Base-by-base conservation (phyloP, 495 filamentous ascomycete species). In the Aspergillus campestris region DNA sequence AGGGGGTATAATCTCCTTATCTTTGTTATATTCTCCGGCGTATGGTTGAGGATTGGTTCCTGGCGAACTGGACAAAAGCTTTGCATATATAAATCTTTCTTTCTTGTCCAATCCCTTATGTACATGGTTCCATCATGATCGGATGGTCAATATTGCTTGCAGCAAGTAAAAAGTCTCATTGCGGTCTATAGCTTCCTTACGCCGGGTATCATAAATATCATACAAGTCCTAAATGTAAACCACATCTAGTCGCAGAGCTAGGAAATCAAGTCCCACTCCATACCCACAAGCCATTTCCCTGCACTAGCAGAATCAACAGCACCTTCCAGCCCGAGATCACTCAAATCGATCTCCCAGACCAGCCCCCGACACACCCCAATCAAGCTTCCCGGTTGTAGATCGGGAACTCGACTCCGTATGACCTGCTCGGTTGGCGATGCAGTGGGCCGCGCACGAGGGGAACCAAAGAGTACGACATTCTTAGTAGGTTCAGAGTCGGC, bases 191-290 rank as follows among this genome's bases (percentile, higher is more conserved):
- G 18, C 18, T 24, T 24, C 18, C 18, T 24, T 4, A 2, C 18
- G 18, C 12, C 14, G 51, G 51, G 47, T 50, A 50, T 54, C 47
- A 47, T 40, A 4, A 24, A 4, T 24, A 40, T 18, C 29, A 47
- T 42, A 33, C 27, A 41, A 24, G 18, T 24, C 18, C 9, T 38
- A 38, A 36, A 3, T 4, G 38, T 45, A 6, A 38, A 13, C 33
- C 28, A 8, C n/a, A n/a, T n/a, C 3, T 38, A 15, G 27, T 39
- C 3, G 29, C 40, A 15, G 18, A 36, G 15, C 14, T 14, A 43
- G 24, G 31, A 45, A 29, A 70, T 18, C 11, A 68, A 15, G 34
- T 68, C 64, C 69, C 69, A 72, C 44, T 72, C 65, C 56, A 67
- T 62, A n/a, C 51, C 61, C 28, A 72, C 57, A 8, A 63, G 50